A percentile compares a stretch with the other conserved stretches of the same genome.
phyloP scores from a whole-genome alignment of 345 rosid genomes.

The Excoecaria agallocha region DNA sequence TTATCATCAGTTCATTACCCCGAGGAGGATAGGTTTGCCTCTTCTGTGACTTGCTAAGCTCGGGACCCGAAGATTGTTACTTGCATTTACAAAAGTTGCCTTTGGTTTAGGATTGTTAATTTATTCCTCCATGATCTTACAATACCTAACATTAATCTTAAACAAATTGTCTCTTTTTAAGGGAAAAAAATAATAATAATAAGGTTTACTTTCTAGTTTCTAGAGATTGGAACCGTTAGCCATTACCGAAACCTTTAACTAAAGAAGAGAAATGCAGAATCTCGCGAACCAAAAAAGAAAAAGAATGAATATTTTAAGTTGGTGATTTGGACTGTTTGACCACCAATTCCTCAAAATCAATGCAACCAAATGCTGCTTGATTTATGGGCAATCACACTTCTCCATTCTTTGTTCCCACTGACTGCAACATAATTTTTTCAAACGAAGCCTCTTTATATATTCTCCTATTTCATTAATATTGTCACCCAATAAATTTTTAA shows the following conservation, averaged over 20 bases:
- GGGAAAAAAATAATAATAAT: too few relatives aligned
- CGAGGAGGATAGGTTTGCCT: not conserved
- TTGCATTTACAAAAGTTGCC: too few relatives aligned
- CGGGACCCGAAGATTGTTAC: too few relatives aligned
- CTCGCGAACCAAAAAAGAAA: not conserved
- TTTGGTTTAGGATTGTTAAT: too few relatives aligned
- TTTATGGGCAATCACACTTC: not conserved
- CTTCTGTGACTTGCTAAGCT: not conserved
- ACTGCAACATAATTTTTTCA: too few relatives aligned
- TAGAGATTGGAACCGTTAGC: not conserved
- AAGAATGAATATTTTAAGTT: not conserved
- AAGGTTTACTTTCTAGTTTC: too few relatives aligned
- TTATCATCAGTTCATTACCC: too few relatives aligned
- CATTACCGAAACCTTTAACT: not conserved
- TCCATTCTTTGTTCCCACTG: not conserved
- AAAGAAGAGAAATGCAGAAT: too few relatives aligned
- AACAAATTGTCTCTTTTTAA: not conserved
- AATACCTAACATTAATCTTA: not conserved
- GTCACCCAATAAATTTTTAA: too few relatives aligned
- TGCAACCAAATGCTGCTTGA: conserved; percentile 1
- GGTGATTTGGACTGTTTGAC: not conserved
- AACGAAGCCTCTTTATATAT: too few relatives aligned
- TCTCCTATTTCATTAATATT: too few relatives aligned
- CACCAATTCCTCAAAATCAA: not conserved
- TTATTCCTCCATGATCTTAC: too few relatives aligned